Evolutionary conservation across 2,329 filamentous ascomycete species (phyloP).

Genomic region (Fusarium multiceps): DNA sequence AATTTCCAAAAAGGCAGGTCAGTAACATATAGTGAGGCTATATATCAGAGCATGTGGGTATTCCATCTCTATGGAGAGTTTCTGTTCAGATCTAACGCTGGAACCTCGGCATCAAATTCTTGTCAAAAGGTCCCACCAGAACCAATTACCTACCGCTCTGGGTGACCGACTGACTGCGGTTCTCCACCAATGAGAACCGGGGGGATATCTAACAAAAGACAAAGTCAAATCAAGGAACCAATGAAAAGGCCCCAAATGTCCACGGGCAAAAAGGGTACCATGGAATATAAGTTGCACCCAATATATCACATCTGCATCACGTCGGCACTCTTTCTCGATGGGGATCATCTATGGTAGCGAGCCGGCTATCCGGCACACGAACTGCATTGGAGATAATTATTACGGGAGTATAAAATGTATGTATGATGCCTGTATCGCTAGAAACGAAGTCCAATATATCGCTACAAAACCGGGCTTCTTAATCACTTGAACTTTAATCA

Average conservation of each 20-base stretch:
- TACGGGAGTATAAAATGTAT: no score
- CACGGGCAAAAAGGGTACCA: no score
- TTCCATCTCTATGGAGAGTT: no score
- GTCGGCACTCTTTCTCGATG: neutral
- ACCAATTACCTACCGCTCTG: neutral
- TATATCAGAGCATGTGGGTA: no score
- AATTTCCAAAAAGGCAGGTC: no score
- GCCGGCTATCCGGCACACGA: neutral
- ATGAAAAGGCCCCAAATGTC: neutral
- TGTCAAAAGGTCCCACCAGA: neutral
- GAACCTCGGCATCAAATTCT: neutral
- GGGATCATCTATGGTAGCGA: neutral
- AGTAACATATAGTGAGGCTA: no score
- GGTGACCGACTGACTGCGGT: neutral
- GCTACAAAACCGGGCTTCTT: fast-evolving
- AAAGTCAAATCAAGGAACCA: neutral
- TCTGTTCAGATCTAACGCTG: neutral
- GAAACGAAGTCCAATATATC: fast-evolving
- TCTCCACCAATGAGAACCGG: neutral
- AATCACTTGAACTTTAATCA: fast-evolving
- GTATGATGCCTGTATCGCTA: neutral
- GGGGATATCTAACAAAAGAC: fast-evolving
- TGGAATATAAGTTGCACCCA: neutral
- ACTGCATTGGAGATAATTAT: no score
- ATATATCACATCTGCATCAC: neutral